Evolutionary conservation across 495 filamentous ascomycete species (phyloP).

Genomic region (Lepraria neglecta): DNA sequence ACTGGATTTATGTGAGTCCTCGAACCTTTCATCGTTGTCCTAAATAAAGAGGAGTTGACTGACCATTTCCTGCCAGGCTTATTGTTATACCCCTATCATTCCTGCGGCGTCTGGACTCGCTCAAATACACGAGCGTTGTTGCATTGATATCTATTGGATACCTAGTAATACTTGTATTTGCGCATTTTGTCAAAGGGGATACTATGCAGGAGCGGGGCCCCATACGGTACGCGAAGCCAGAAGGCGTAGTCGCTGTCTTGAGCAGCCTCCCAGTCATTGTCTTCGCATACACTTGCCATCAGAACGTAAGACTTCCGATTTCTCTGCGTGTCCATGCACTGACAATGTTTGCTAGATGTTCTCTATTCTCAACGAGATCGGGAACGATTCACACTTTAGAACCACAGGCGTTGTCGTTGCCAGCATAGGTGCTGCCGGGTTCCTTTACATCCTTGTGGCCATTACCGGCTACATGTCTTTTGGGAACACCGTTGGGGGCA

Average conservation of each 20-base stretch:
- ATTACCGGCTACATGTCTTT: slow-evolving; percentile 95
- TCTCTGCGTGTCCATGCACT: background rate
- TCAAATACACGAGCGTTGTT: slow-evolving; percentile 94
- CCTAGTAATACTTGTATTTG: slow-evolving; percentile 82
- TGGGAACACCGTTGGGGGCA: slow-evolving; percentile 76
- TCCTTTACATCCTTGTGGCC: slow-evolving; percentile 82
- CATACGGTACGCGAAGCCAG: slow-evolving; percentile 68
- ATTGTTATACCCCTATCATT: slow-evolving; percentile 93
- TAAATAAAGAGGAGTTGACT: background rate
- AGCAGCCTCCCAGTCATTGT: slow-evolving; percentile 90
- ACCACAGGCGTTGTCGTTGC: slow-evolving; percentile 72
- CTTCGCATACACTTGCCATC: slow-evolving; percentile 97
- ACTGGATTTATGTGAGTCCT: slow-evolving; percentile 82
- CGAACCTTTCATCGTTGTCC: slow-evolving; percentile 6
- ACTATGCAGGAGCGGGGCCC: slow-evolving; percentile 63
- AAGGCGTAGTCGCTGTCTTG: slow-evolving; percentile 67
- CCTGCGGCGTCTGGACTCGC: slow-evolving; percentile 78
- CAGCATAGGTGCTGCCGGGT: slow-evolving; percentile 74
- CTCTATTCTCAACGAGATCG: slow-evolving; percentile 92
- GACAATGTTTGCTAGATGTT: slow-evolving; percentile 67
- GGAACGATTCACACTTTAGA: slow-evolving; percentile 72
- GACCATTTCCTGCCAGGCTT: slow-evolving; percentile 50
- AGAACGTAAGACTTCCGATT: slow-evolving; percentile 60
- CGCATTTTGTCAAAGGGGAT: slow-evolving; percentile 78
- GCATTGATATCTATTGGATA: slow-evolving; percentile 92